A percentile compares a stretch with the other conserved stretches of the same genome.
These are phyloP conservation scores for Dryadomyces quercus-mongolicae DNA, from an alignment of 2,329 filamentous ascomycete genomes.

Conservation along the genomic window DNA sequence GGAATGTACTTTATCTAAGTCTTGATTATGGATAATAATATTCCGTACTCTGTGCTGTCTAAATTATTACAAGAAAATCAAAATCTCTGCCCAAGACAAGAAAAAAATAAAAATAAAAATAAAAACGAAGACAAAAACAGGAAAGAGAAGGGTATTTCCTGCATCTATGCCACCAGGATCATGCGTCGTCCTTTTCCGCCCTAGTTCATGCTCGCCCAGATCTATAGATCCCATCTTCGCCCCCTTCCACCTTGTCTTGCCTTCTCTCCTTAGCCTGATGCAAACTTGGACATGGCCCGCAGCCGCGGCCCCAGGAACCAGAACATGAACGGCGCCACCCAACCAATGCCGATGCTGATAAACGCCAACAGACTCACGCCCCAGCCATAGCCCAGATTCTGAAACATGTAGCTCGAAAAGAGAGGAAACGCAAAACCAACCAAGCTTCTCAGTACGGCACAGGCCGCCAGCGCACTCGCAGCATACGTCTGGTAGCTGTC, in stretches of 20 bases:
- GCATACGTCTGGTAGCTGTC: not conserved
- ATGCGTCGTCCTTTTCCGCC: no score
- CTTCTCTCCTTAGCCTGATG: not conserved
- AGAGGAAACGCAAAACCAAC: not conserved
- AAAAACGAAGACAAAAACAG: not conserved
- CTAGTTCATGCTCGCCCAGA: no score
- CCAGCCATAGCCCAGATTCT: not conserved
- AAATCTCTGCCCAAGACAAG: not conserved
- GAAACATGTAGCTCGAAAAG: not conserved
- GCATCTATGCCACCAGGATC: no score
- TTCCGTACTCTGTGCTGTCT: not conserved
- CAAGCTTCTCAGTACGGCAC: not conserved
- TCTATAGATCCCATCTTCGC: no score
- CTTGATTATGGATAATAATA: not conserved
- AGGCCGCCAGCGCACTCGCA: not conserved
- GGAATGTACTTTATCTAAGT: not conserved
- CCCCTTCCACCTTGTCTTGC: no score
- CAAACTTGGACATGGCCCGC: slow-evolving; percentile 1
- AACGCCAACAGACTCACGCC: not conserved
- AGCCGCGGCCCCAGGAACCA: not conserved
- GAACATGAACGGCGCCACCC: not conserved
- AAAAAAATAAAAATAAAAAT: not conserved
- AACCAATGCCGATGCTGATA: not conserved
- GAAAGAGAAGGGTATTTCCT: not conserved
- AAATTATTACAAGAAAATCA: not conserved